Conservation (phyloP, 768 basidiomycete genomes). For the Xerocomus brunneocitrinus region DNA sequence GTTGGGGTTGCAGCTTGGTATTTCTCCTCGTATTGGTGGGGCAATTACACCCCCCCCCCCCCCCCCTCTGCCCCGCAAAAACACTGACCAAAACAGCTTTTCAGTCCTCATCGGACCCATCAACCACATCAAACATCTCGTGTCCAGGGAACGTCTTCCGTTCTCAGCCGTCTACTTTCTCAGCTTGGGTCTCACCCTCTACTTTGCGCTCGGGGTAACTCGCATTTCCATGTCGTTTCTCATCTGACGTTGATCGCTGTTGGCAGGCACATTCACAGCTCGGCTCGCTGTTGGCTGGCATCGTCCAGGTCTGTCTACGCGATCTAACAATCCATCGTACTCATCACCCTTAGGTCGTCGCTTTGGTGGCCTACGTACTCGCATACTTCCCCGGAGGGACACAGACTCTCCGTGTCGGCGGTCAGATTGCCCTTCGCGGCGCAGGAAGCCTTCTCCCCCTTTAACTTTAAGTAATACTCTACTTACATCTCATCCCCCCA, state of each 20-base stretch:
- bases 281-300: constrained; percentile 78
- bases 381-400: constrained; percentile 94
- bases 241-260: background rate
- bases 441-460: constrained; percentile 80
- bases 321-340: background rate
- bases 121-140: constrained; percentile 86
- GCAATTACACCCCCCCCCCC: constrained; percentile 36
- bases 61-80: background rate
- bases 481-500: background rate
- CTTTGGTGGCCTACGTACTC: constrained; percentile 83
- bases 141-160: constrained; percentile 78
- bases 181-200: constrained; percentile 82
- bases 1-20: too few relatives aligned
- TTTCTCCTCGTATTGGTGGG: constrained; percentile 95
- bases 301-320: constrained; percentile 57
- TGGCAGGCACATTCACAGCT: constrained; percentile 75
- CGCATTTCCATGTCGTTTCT: constrained; percentile 23
- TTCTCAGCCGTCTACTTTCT: constrained; percentile 81
- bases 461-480: constrained; percentile 30
- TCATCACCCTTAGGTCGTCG: constrained; percentile 51
- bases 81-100: constrained; percentile 44
- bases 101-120: constrained; percentile 85
- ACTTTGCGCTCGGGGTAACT: constrained; percentile 81
- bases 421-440: constrained; percentile 76
- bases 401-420: constrained; percentile 76